These are phyloP conservation scores for Paraphaeosphaeria minitans DNA, from an alignment of 2,329 filamentous ascomycete species.

Conservation along the genomic window DNA sequence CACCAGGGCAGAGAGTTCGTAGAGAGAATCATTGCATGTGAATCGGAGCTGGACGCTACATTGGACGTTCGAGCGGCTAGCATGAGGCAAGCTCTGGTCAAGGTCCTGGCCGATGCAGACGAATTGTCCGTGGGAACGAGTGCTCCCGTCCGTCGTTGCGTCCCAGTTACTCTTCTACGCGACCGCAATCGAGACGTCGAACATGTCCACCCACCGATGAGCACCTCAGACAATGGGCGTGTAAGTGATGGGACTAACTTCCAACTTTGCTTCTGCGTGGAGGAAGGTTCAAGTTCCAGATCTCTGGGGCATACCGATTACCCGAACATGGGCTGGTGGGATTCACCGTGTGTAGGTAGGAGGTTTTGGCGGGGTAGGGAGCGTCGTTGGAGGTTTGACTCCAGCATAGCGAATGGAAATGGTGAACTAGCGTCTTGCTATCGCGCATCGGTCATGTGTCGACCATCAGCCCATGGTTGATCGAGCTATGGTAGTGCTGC, in stretches of 20 bases:
- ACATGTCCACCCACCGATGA: background rate
- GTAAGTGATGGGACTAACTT: background rate
- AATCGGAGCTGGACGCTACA: background rate
- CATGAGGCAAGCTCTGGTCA: background rate
- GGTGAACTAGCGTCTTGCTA: conserved; percentile 1
- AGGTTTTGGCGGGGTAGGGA: conserved; percentile 32
- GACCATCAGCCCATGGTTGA: conserved; percentile 8
- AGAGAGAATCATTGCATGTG: background rate
- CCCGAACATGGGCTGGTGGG: conserved; percentile 4
- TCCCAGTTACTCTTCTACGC: background rate
- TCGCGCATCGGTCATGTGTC: conserved; percentile 34
- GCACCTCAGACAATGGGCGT: background rate
- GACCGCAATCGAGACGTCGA: background rate
- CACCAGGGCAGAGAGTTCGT: background rate
- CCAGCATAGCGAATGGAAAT: conserved; percentile 31
- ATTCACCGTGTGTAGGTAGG: conserved; percentile 13
- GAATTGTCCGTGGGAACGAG: background rate
- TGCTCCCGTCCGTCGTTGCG: background rate
- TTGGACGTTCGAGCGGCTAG: background rate
- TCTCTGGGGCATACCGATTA: conserved; percentile 1
- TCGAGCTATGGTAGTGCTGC: conserved; percentile 19
- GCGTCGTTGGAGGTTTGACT: conserved; percentile 22
- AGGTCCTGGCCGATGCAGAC: background rate
- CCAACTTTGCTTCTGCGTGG: background rate
- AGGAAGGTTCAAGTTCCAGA: background rate